Conservation (phyloP, 345 rosid genomes). For the Eucalyptus curtisii region DNA sequence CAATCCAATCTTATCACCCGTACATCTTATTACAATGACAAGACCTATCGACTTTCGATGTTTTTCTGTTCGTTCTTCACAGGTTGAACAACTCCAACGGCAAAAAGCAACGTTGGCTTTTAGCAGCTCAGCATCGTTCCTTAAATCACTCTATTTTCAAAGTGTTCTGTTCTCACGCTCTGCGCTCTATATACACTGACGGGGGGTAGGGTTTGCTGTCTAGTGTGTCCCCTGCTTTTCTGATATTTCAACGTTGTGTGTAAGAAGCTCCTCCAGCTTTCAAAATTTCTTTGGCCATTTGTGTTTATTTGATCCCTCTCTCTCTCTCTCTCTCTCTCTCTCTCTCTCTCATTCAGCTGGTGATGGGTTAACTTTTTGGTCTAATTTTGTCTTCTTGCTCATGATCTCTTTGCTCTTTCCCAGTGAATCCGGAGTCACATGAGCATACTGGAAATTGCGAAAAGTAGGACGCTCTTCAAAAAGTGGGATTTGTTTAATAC, state of each 20-base stretch:
- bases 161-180: neutral
- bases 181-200: neutral
- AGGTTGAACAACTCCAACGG: neutral
- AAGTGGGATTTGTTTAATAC: neutral
- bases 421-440: neutral
- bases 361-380: neutral
- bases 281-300: neutral
- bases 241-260: neutral
- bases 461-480: neutral
- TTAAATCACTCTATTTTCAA: neutral
- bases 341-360: neutral
- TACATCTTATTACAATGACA: neutral
- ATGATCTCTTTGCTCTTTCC: neutral
- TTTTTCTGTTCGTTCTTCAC: neutral
- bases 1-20: neutral
- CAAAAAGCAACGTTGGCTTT: neutral
- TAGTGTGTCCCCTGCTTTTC: neutral
- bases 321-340: neutral
- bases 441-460: neutral
- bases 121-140: neutral
- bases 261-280: neutral
- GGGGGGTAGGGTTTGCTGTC: neutral
- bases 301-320: neutral
- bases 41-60: neutral
- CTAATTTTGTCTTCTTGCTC: neutral